phyloP scores from a whole-genome alignment of 2,329 filamentous ascomycete species.

The Diaporthe caulivora region DNA sequence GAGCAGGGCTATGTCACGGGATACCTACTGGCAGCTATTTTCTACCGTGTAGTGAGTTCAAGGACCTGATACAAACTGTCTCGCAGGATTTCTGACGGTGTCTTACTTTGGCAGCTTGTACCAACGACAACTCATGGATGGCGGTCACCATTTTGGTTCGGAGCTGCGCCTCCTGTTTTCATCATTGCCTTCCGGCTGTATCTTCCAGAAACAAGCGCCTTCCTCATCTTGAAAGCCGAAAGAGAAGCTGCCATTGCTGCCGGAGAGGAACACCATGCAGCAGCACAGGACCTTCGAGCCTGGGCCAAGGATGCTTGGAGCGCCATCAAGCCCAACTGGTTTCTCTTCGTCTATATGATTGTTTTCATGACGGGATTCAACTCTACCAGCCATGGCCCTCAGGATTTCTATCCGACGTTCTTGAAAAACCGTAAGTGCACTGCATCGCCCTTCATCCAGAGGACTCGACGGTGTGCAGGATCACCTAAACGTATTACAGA shows the following conservation, averaged over 20 bases:
- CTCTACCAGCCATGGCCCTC: conserved; percentile 86
- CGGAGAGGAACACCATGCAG: conserved; percentile 7
- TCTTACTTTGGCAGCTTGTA: conserved; percentile 60
- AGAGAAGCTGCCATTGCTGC: conserved; percentile 53
- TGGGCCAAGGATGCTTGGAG: conserved; percentile 83
- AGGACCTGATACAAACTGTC: rapidly evolving
- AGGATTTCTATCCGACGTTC: conserved; percentile 54
- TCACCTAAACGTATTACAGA: conserved; percentile 62
- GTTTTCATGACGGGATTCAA: conserved; percentile 94
- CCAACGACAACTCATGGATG: conserved; percentile 83
- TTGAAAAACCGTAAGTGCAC: conserved; percentile 1
- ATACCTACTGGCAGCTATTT: conserved; percentile 71
- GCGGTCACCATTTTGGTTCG: conserved; percentile 92
- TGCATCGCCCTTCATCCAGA: no score
- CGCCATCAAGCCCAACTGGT: conserved; percentile 83
- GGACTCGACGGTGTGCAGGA: conserved; percentile 58
- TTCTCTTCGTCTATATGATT: conserved; percentile 83
- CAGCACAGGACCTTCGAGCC: conserved; percentile 67
- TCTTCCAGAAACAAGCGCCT: conserved; percentile 83
- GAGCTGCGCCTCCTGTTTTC: conserved; percentile 80
- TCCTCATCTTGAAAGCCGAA: conserved; percentile 73
- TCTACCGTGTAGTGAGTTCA: conserved; percentile 62
- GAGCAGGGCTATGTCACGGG: conserved; percentile 79
- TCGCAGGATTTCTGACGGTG: not conserved
- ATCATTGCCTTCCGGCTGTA: conserved; percentile 84